Conservation (phyloP, 1,139 yeast species). For the Debaryomycetaceae sp. region DNA sequence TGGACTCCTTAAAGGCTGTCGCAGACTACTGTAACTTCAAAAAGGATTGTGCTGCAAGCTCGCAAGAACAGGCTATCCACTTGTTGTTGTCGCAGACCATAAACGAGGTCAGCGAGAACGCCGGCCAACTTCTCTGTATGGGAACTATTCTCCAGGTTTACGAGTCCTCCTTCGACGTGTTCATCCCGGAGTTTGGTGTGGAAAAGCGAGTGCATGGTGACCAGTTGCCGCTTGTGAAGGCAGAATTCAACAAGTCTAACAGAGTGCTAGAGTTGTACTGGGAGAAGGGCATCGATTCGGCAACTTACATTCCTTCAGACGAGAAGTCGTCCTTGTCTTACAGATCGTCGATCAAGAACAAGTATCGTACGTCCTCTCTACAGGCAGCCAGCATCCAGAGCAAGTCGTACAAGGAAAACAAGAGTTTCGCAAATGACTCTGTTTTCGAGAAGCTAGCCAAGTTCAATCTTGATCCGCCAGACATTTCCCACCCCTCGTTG, state of each 20-base stretch:
- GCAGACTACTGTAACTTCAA: slow-evolving; percentile 94
- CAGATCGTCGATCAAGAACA: slow-evolving; percentile 73
- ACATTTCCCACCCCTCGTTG: slow-evolving; percentile 17
- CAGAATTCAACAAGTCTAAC: slow-evolving; percentile 76
- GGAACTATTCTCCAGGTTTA: slow-evolving; percentile 91
- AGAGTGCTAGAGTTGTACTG: slow-evolving; percentile 80
- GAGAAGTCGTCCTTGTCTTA: slow-evolving; percentile 75
- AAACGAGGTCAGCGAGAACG: slow-evolving; percentile 67
- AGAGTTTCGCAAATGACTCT: slow-evolving; percentile 34
- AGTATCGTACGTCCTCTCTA: slow-evolving; percentile 68
- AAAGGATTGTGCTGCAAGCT: slow-evolving; percentile 88
- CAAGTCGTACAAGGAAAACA: slow-evolving; percentile 29
- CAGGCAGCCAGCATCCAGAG: slow-evolving; percentile 63
- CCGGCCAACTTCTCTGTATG: slow-evolving; percentile 80
- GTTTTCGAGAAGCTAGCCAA: slow-evolving; percentile 46
- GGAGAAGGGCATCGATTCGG: slow-evolving; percentile 90
- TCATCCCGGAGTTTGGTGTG: slow-evolving; percentile 91
- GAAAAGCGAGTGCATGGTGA: slow-evolving; percentile 98
- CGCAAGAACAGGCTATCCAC: slow-evolving; percentile 94
- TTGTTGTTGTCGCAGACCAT: slow-evolving; percentile 80
- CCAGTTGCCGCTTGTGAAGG: slow-evolving; percentile 87
- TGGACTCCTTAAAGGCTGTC: slow-evolving; percentile 71
- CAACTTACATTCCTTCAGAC: slow-evolving; percentile 86
- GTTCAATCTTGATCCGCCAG: slow-evolving; percentile 54
- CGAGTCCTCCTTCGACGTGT: slow-evolving; percentile 93